These are phyloP conservation scores for Kwoniella bestiolae DNA, from an alignment of 768 basidiomycete species.

Conservation along the genomic window DNA sequence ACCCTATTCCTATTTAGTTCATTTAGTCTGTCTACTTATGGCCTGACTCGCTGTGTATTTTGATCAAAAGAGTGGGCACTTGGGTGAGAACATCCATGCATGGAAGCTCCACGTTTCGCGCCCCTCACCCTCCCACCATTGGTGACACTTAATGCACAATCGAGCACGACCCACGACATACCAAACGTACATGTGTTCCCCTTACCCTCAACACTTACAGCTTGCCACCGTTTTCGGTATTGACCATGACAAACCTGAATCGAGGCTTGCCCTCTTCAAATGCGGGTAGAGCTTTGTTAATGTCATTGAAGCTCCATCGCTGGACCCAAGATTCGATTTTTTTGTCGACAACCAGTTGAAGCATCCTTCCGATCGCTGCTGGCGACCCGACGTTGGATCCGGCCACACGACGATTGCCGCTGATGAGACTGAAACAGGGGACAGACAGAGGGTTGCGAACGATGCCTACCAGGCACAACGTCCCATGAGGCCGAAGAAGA, in stretches of 20 bases:
- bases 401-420: slow-evolving; percentile 26
- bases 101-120: no score
- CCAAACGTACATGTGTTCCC: no score
- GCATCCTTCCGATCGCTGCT: slow-evolving; percentile 31
- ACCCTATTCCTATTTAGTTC: no score
- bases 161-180: no score
- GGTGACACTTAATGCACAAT: no score
- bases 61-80: no score
- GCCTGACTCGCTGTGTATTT: no score
- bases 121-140: no score
- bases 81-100: no score
- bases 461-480: slow-evolving; percentile 44
- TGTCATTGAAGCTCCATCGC: slow-evolving; percentile 37
- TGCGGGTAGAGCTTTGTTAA: slow-evolving; percentile 41
- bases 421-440: slow-evolving; percentile 30
- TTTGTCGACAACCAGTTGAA: slow-evolving; percentile 39
- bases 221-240: slow-evolving; percentile 45
- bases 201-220: no score
- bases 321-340: slow-evolving; percentile 45
- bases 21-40: no score
- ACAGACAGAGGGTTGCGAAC: slow-evolving; percentile 58
- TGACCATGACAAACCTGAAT: slow-evolving; percentile 50
- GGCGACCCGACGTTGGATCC: slow-evolving; percentile 42
- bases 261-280: slow-evolving; percentile 33
- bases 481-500: slow-evolving; percentile 42